phyloP scores from a whole-genome alignment of 345 rosid genomes.

The sweet orange (Citrus sinensis) region DVS_A1.0 CM039165.1:36296001-36296500 shows the following conservation, averaged over 20 bases:
- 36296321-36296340: slow-evolving; percentile 10
- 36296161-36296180: slow-evolving; percentile 14
- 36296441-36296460: neutral
- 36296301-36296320: slow-evolving; percentile 2
- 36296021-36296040: neutral
- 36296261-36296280: slow-evolving; percentile 11
- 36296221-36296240: slow-evolving; percentile 20
- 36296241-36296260: slow-evolving; percentile 18
- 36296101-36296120: slow-evolving; percentile 10
- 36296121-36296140: slow-evolving; percentile 7
- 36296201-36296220: slow-evolving; percentile 10
- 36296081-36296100: slow-evolving; percentile 10
- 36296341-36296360: slow-evolving; percentile 5
- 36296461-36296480: slow-evolving; percentile 2
- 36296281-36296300: neutral
- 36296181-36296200: slow-evolving; percentile 3
- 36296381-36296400: neutral
- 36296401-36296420: slow-evolving; percentile 2
- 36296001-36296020: neutral
- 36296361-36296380: slow-evolving; percentile 7
- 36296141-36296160: slow-evolving; percentile 15
- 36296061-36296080: slow-evolving; percentile 14
- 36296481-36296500: slow-evolving; percentile 6
- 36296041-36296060: slow-evolving; percentile 10
- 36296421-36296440: slow-evolving; percentile 6